Conservation (phyloP, 78 protist genomes). For the Dictyostelium brefeldianum region DNA sequence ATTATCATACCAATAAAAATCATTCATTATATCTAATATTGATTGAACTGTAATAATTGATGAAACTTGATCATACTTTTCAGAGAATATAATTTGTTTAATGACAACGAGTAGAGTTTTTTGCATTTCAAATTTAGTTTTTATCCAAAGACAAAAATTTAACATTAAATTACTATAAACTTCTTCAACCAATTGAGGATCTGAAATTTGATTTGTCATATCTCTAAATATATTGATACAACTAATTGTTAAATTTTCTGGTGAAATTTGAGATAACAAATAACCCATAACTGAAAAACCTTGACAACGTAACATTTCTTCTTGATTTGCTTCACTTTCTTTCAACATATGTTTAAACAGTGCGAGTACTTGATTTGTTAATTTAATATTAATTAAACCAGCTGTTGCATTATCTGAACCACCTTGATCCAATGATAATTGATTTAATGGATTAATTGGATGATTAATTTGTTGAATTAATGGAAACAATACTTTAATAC, state of each 20-base stretch:
- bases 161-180: constrained; percentile 29
- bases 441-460: not conserved
- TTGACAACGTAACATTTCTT: constrained; percentile 65
- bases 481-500: constrained; percentile 67
- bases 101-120: constrained; percentile 14
- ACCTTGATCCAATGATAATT: no score
- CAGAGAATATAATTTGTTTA: constrained; percentile 34
- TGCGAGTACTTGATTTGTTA: constrained; percentile 57
- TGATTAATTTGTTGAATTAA: constrained; percentile 49
- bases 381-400: not conserved
- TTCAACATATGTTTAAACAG: constrained; percentile 60
- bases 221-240: constrained; percentile 58
- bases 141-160: constrained; percentile 59
- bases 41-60: constrained; percentile 50
- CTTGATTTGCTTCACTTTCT: constrained; percentile 76
- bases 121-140: constrained; percentile 60
- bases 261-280: constrained; percentile 26
- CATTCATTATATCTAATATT: constrained; percentile 56
- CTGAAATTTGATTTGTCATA: constrained; percentile 60
- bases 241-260: constrained; percentile 44
- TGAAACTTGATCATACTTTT: constrained; percentile 33
- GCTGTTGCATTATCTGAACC: not conserved
- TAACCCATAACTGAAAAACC: constrained; percentile 62
- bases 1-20: constrained; percentile 73
- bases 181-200: constrained; percentile 58